Evolutionary conservation across 768 basidiomycete genomes (phyloP), one percentile per base, ranked within the genome.

Genomic region (Cyclocybe cylindracea): DNA sequence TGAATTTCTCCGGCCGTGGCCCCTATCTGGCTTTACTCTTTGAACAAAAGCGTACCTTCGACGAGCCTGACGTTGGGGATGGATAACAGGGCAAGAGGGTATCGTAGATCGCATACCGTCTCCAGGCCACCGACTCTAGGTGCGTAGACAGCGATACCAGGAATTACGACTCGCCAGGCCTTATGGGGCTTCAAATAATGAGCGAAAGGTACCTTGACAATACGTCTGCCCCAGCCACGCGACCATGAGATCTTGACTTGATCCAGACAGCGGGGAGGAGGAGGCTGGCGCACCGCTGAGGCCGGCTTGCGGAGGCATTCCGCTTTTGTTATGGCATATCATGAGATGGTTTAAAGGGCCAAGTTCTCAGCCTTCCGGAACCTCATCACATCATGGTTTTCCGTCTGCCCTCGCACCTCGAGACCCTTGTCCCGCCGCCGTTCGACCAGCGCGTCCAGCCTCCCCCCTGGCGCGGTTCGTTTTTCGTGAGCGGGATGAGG

Each of bases 321-420:
- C 50, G 45, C 44, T 54, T 51, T 49, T 54, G 41, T 47, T 24
- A 19, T 34, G 40, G 43, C 24, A 36, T 57, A 57, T 53, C 53
- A 48, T 60, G 55, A 61, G 69, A 69, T 62, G 66, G 66, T 75
- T 76, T 76, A 76, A 77, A 71, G 66, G 67, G 64, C 59, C 57
- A 59, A 52, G 44, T 55, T 62, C 56, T 59, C 61, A 46, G 56
- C 58, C 54, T 66, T 67, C 68, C 63, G 58, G 62, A 62, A 61
- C 51, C 50, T 56, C 60, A 59, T 53, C 67, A 61, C 63, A 61
- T 63, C 58, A 84, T 84, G 82, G 79, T 80, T 66, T 83, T 81
- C 70, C 82, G 82, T 63, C 68, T 85, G 59, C 84, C 83, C 59
- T 79, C 84, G 44, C 78, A 82, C 59, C 75, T 84, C 54, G 81